Evolutionary conservation across 257 asterid genomes (phyloP), one percentile per base, ranked within the genome.

Genomic region (Solanum appendiculatum): DNA sequence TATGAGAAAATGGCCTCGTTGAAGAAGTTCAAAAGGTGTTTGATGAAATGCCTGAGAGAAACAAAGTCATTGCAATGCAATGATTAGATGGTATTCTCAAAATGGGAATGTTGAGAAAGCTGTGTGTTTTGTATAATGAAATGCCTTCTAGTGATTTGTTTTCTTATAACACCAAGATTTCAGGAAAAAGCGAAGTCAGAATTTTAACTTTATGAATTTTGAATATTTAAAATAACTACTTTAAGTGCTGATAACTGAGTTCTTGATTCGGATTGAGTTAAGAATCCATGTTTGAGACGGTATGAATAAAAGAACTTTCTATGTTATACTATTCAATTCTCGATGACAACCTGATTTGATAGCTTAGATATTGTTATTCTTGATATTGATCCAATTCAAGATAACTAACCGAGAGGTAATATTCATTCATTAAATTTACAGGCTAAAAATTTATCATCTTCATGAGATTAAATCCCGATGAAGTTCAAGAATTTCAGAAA

Each of bases 11-110:
- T 44, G 51, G 51, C 16, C 18, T 44, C 13, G 51, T 44, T 44
- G 51, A 44, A 44, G 13, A 44, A 44, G 51, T 12, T 12, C 18
- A 44, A 33, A 91, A 90, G 1, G 60, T 92, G 36, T 85, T 88
- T 36, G 97, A 91, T 88, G 94, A 93, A 88, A 85, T 42, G 84
- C 87, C 94, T 20, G 87, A 83, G 27, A 31, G 89, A 68, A 87
- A 87, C 88, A 87, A 75, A 21, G 95, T 91, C 21, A 88, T n/a
- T 93, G 92, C 89, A 93, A 95, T 5, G 93, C 93, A 87, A 44
- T 93, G 88, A 92, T 93, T 89, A 86, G 91, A 16, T 95, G 93
- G 68, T 94, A 93, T 89, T 92, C 93, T 25, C 69, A 86, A 91
- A 66, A 74, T 75, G 92, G 93, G 42, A 93, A 93, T 51, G 20